Percentiles rank a stretch among this genome's conserved stretches.
Conservation (phyloP, 352 stramenopile genomes). For the Saprolegnia diclina region DNA sequence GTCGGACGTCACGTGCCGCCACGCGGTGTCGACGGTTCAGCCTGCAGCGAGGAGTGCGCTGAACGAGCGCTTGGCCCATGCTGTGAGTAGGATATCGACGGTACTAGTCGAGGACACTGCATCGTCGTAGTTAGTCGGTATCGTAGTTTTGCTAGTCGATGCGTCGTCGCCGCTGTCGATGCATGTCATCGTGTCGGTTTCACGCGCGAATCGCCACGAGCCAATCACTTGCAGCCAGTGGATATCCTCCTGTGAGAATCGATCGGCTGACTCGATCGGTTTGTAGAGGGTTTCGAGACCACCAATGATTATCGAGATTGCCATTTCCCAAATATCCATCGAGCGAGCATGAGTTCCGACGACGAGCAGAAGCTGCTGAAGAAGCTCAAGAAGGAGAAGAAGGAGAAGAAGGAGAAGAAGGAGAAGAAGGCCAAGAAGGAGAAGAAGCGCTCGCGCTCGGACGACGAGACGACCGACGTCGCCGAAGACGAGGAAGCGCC, state of each 20-base stretch:
- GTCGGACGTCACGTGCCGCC: too few species aligned
- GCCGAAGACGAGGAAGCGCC: slow-evolving; percentile 59
- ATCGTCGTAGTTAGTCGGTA: too few species aligned
- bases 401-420: slow-evolving; percentile 57
- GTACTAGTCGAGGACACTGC: too few species aligned
- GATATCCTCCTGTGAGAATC: neutral
- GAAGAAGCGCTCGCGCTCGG: slow-evolving; percentile 61
- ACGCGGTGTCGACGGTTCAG: too few species aligned
- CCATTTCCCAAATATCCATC: neutral
- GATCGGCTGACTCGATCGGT: neutral
- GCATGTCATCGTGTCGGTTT: too few species aligned
- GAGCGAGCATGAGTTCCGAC: neutral
- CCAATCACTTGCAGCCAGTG: neutral
- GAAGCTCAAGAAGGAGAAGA: slow-evolving; percentile 55
- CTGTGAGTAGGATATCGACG: too few species aligned
- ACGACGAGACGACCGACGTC: slow-evolving; percentile 31
- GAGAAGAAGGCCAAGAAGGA: slow-evolving; percentile 64
- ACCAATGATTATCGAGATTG: neutral
- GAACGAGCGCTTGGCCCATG: too few species aligned
- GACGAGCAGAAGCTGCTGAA: slow-evolving; percentile 33
- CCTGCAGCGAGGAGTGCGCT: too few species aligned
- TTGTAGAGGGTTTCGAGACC: neutral
- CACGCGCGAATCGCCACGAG: neutral
- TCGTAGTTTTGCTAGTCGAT: too few species aligned
- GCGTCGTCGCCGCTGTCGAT: too few species aligned